A percentile compares a stretch with the other conserved stretches of the same genome.
Conservation (phyloP, 2,329 filamentous ascomycete genomes). For the Cytospora schulzeri region DNA sequence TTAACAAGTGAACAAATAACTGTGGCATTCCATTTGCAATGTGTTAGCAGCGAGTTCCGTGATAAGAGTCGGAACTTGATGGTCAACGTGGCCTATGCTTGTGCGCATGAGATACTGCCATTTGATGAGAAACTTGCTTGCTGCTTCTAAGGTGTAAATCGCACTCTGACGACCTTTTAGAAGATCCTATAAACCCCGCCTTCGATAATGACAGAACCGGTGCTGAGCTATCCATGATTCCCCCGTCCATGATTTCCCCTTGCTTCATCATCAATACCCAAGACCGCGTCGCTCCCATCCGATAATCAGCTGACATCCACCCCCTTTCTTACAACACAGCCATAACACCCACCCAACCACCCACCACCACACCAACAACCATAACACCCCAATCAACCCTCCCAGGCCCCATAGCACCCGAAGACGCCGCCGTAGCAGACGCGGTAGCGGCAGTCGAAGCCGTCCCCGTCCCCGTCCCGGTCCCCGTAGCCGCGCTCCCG, state of each 20-base stretch:
- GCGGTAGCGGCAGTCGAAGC: slow-evolving; percentile 8
- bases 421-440: slow-evolving; percentile 15
- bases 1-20: not conserved
- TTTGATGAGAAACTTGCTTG: not conserved
- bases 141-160: not conserved
- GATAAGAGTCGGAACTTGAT: not conserved
- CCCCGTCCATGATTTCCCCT: not conserved
- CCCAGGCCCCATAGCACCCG: not conserved
- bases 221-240: not conserved
- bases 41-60: not conserved
- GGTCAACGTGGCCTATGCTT: no score
- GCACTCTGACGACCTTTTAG: not conserved
- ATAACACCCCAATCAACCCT: slow-evolving; percentile 28
- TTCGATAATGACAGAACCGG: not conserved
- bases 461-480: no score
- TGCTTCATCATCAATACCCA: not conserved
- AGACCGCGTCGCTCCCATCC: not conserved
- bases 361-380: slow-evolving; percentile 34
- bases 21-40: not conserved
- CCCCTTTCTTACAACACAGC: slow-evolving; percentile 32
- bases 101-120: not conserved
- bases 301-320: not conserved
- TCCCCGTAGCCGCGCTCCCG: slow-evolving; percentile 1
- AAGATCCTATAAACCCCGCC: not conserved
- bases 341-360: slow-evolving; percentile 35